Evolutionary conservation across 2,329 filamentous ascomycete species (phyloP), one percentile per base, ranked within the genome.

Genomic region (Scedosporium apiospermum): DNA sequence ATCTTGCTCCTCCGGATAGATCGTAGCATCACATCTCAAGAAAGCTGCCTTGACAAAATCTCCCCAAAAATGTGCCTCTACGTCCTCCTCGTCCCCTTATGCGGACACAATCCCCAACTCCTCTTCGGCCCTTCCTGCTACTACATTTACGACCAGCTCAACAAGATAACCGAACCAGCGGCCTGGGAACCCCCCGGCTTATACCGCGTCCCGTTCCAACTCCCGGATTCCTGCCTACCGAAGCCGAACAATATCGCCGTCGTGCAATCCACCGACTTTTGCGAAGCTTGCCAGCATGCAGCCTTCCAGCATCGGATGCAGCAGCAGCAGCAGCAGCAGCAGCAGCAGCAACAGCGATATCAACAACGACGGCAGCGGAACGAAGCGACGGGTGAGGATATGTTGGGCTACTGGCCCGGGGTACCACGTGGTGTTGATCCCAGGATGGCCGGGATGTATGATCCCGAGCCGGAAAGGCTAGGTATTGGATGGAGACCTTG

Each of bases 111-210:
- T 12, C 60, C 53, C 16, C 16, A 51, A 23, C 60, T 62, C 60
- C 51, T 62, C 51, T 62, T 62, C 26, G 60, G 60, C 7, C 60
- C 60, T 2, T 62, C 60, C 51, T 62, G 60, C 51, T 38, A 57
- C 38, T 30, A 53, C 53, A 21, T 62, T 53, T 58, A 27, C 53
- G 12, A 41, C 53, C 34, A 62, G 53, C 53, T 62, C 51, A 34
- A 58, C 60, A n/a, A 14, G 18, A 62, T 62, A 44, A 46, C 18
- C 41, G 51, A 62, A 23, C 60, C 51, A 16, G 34, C 60, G 6
- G 60, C 60, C 14, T 62, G 60, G 60, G 51, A 62, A 9, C 53
- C 60, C 4, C 60, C 51, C 14, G 60, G 51, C 46, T 38, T 62
- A n/a, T 46, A 57, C 53, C 14, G 21, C 10, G 51, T 62, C 10